These are phyloP conservation scores for Lipomyces sp. DNA, from an alignment of 805 yeast species.

Conservation along the genomic window DNA sequence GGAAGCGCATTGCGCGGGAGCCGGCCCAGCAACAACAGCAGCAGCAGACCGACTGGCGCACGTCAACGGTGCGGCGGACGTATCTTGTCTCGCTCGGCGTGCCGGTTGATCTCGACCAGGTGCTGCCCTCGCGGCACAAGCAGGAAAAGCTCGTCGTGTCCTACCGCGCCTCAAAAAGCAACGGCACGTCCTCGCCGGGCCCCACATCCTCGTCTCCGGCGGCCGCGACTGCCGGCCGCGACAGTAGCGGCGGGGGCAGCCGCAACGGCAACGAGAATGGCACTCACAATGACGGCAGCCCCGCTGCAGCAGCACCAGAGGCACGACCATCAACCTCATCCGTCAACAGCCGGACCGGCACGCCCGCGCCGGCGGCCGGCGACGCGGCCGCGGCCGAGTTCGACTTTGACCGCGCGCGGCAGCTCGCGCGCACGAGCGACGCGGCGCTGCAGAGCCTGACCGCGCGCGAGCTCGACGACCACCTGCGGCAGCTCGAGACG, in stretches of 20 bases:
- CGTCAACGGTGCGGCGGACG: constrained; percentile 61
- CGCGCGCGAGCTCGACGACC: constrained; percentile 40
- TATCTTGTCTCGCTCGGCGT: constrained; percentile 64
- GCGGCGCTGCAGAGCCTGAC: constrained; percentile 41
- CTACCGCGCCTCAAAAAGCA: neutral
- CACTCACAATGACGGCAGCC: too few species aligned
- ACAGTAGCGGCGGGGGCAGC: too few species aligned
- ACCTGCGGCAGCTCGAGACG: constrained; percentile 37
- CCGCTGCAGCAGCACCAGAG: too few species aligned
- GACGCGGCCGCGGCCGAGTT: constrained; percentile 12
- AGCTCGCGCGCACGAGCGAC: constrained; percentile 37
- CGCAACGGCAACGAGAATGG: too few species aligned
- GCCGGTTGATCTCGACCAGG: constrained; percentile 67
- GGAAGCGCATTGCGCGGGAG: constrained; percentile 46
- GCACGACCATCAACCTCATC: neutral
- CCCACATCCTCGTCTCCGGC: too few species aligned
- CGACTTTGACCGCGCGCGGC: constrained; percentile 29
- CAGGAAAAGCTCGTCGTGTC: constrained; percentile 11
- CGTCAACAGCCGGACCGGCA: too few species aligned
- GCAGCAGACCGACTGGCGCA: constrained; percentile 58
- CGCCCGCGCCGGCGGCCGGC: neutral
- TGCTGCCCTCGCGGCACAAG: constrained; percentile 8
- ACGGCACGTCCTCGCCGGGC: too few species aligned
- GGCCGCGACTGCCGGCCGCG: neutral
- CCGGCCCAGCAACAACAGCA: constrained; percentile 50